These are phyloP conservation scores for Capronia epimyces DNA, from an alignment of 2,329 filamentous ascomycete genomes.

Conservation along the genomic window DNA sequence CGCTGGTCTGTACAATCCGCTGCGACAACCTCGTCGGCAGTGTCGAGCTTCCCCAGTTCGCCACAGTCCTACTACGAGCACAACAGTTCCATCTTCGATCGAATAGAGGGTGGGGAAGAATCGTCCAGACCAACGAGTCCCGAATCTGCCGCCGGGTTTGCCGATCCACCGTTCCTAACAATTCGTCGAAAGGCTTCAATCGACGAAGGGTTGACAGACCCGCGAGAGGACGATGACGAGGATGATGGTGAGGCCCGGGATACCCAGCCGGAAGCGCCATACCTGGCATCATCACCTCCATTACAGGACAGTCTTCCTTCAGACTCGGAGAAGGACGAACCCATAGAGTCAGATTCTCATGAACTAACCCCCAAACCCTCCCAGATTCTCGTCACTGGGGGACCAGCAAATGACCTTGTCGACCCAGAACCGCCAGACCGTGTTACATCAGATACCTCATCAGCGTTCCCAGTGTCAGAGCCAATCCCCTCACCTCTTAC, in stretches of 20 bases:
- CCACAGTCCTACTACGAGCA: slow-evolving; percentile 65
- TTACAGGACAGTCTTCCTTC: neutral
- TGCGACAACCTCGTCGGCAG: slow-evolving; percentile 55
- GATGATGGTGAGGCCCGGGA: slow-evolving; percentile 2
- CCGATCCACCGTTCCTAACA: slow-evolving; percentile 58
- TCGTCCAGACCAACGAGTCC: slow-evolving; percentile 76
- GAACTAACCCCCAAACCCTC: slow-evolving; percentile 24
- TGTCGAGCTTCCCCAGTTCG: slow-evolving; percentile 74
- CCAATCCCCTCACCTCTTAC: neutral
- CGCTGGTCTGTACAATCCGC: slow-evolving; percentile 63
- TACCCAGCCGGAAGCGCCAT: neutral
- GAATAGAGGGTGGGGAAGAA: slow-evolving; percentile 57
- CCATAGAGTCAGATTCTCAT: slow-evolving; percentile 1
- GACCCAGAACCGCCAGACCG: slow-evolving; percentile 8
- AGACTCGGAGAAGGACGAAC: neutral
- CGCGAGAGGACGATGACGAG: slow-evolving; percentile 2
- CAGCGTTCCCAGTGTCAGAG: neutral
- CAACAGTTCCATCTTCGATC: slow-evolving; percentile 72
- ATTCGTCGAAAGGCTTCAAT: neutral
- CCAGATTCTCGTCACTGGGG: slow-evolving; percentile 13
- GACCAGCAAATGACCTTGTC: neutral
- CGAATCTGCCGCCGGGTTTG: slow-evolving; percentile 59
- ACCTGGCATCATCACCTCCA: neutral
- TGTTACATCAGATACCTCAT: neutral
- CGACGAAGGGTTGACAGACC: neutral